Conservation (phyloP, 2,329 filamentous ascomycete genomes). For the Mycosphaerella sp. region DNA sequence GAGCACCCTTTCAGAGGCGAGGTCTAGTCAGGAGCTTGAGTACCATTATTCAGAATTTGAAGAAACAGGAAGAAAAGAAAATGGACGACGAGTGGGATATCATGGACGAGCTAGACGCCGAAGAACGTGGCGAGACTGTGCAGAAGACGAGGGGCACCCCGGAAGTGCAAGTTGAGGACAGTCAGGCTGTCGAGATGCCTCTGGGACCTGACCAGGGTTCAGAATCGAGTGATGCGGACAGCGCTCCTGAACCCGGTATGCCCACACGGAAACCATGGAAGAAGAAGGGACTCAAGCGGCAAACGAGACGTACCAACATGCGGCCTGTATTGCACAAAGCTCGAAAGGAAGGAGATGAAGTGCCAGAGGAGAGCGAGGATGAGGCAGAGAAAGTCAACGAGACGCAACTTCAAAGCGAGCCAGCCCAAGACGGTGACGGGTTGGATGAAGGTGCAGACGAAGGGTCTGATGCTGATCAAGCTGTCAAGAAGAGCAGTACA, state of each 20-base stretch:
- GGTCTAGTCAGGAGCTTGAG: conserved; percentile 62
- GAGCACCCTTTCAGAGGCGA: conserved; percentile 39
- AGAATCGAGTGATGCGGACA: conserved; percentile 53
- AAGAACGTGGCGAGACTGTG: conserved; percentile 22
- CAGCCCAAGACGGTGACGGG: conserved; percentile 7
- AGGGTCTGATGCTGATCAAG: conserved; percentile 2
- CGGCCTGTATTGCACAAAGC: conserved; percentile 32
- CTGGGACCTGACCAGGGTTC: conserved; percentile 41
- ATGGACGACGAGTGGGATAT: conserved; percentile 70
- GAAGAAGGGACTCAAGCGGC: conserved; percentile 79
- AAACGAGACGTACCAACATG: conserved; percentile 61
- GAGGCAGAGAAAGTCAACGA: conserved; percentile 20
- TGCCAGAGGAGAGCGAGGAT: conserved; percentile 9
- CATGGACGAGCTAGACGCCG: conserved; percentile 62
- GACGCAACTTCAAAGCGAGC: conserved; percentile 14
- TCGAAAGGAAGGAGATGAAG: conserved; percentile 22
- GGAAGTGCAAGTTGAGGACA: conserved; percentile 39
- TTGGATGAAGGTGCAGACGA: conserved; percentile 2
- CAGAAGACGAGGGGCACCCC: conserved; percentile 24
- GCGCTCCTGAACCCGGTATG: conserved; percentile 26
- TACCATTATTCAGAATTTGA: conserved; percentile 64
- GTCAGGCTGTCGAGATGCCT: conserved; percentile 40
- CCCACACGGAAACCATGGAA: conserved; percentile 59
- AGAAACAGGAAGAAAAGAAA: conserved; percentile 62
- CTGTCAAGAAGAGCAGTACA: conserved; percentile 2